Conservation (phyloP, 495 filamentous ascomycete genomes). For the Pyrenula massariospora region DNA sequence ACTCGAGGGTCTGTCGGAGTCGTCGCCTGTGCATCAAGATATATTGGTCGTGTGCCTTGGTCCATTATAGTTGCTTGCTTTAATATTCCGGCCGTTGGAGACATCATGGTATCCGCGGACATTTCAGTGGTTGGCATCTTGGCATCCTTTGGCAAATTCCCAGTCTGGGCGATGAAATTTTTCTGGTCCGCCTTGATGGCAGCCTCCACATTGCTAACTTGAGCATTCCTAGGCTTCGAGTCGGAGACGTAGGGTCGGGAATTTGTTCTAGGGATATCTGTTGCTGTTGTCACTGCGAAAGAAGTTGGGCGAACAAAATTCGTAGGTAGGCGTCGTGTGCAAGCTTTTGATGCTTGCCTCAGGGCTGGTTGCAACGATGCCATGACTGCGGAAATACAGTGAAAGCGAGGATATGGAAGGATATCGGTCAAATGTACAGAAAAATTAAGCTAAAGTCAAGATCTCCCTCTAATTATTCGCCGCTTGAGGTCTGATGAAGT, state of each 20-base stretch:
- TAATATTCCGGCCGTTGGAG: conserved; percentile 74
- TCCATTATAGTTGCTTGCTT: conserved; percentile 92
- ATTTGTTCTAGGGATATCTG: conserved; percentile 15
- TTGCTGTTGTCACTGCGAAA: conserved; percentile 30
- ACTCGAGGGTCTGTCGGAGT: conserved; percentile 93
- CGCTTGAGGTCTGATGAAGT: background rate
- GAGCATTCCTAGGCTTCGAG: conserved; percentile 65
- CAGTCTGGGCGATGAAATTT: conserved; percentile 61
- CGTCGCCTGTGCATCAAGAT: conserved; percentile 97
- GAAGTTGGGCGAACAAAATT: conserved; percentile 30
- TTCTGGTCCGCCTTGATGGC: conserved; percentile 76
- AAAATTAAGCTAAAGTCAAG: no score
- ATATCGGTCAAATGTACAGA: no score
- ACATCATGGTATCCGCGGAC: conserved; percentile 58
- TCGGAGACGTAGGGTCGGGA: conserved; percentile 71
- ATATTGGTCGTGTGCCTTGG: conserved; percentile 86
- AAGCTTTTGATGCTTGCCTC: conserved; percentile 68
- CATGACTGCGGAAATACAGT: background rate
- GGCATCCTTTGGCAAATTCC: conserved; percentile 40
- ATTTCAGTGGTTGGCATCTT: conserved; percentile 45
- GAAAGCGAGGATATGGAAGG: background rate
- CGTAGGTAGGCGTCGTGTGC: conserved; percentile 40
- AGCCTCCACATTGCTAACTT: conserved; percentile 63
- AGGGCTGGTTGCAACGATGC: conserved; percentile 44
- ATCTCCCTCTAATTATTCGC: no score